Evolutionary conservation across 1,284 basidiomycete species (phyloP).

Genomic region (Heterobasidion parviporum): DNA sequence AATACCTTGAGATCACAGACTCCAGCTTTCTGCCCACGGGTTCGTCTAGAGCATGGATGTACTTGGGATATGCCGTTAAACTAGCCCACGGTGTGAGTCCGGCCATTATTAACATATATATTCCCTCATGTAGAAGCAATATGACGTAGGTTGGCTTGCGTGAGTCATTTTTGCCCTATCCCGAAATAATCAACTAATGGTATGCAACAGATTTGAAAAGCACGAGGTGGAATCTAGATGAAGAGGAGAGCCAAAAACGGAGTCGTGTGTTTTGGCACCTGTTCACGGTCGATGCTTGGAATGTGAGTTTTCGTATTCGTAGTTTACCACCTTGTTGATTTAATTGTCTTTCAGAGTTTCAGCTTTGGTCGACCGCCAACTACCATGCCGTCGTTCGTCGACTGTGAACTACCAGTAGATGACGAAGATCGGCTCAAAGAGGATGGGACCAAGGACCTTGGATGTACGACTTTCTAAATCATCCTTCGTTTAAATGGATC

Average conservation of each 20-base stretch:
- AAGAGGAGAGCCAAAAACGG: conserved; percentile 36
- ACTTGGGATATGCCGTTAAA: conserved; percentile 49
- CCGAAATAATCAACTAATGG: background rate
- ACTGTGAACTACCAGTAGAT: conserved; percentile 46
- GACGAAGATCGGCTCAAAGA: conserved; percentile 26
- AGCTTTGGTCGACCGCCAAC: conserved; percentile 53
- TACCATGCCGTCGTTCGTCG: conserved; percentile 44
- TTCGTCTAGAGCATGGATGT: conserved; percentile 43
- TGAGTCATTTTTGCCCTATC: conserved; percentile 21
- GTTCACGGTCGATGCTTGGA: conserved; percentile 48
- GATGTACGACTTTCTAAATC: conserved; percentile 31
- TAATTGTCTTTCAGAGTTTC: conserved; percentile 39
- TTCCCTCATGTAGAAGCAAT: background rate
- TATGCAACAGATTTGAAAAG: conserved; percentile 48
- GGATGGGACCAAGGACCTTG: conserved; percentile 32
- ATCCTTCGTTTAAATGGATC: background rate
- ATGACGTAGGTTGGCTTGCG: conserved; percentile 53
- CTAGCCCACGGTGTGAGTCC: conserved; percentile 45
- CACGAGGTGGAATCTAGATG: conserved; percentile 46
- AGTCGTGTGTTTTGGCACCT: conserved; percentile 59
- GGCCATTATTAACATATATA: background rate
- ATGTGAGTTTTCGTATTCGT: conserved; percentile 30
- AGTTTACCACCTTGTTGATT: background rate
- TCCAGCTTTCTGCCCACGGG: conserved; percentile 31
- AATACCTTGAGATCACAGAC: conserved; percentile 52